These are phyloP conservation scores for Dictyophora rubrovolvata DNA, from an alignment of 768 basidiomycete genomes.

Conservation along the genomic window DNA sequence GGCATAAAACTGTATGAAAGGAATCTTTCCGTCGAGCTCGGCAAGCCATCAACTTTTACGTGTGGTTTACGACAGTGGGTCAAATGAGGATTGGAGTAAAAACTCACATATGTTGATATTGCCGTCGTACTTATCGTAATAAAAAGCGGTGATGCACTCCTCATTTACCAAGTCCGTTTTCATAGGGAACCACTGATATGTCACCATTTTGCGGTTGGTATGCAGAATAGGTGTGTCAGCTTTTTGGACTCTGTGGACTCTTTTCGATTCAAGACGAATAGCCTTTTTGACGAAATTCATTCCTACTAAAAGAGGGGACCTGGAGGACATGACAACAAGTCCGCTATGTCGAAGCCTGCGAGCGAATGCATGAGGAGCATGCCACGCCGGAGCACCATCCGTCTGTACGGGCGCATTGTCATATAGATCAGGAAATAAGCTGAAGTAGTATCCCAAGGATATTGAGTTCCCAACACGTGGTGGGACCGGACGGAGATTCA, in stretches of 20 bases:
- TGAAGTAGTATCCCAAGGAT: neutral
- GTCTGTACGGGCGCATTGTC: neutral
- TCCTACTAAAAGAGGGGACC: neutral
- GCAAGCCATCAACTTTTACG: neutral
- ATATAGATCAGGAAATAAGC: neutral
- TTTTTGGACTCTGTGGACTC: neutral
- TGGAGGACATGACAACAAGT: neutral
- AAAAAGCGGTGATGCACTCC: neutral
- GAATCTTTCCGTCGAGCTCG: neutral
- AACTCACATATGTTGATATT: neutral
- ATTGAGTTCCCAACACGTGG: neutral
- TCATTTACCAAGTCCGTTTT: slow-evolving; percentile 1
- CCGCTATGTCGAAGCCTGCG: neutral
- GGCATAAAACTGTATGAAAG: slow-evolving; percentile 1
- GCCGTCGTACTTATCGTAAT: neutral
- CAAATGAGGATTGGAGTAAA: neutral
- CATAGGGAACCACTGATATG: neutral
- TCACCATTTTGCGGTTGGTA: neutral
- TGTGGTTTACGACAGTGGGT: neutral
- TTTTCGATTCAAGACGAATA: neutral
- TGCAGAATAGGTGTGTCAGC: neutral
- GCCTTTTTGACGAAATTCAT: slow-evolving; percentile 1
- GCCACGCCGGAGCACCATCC: slow-evolving; percentile 1
- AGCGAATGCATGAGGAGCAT: neutral
- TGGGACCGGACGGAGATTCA: neutral